These are phyloP conservation scores for Myriosclerotinia duriaeana DNA, from an alignment of 2,329 filamentous ascomycete species.

Conservation along the genomic window DNA sequence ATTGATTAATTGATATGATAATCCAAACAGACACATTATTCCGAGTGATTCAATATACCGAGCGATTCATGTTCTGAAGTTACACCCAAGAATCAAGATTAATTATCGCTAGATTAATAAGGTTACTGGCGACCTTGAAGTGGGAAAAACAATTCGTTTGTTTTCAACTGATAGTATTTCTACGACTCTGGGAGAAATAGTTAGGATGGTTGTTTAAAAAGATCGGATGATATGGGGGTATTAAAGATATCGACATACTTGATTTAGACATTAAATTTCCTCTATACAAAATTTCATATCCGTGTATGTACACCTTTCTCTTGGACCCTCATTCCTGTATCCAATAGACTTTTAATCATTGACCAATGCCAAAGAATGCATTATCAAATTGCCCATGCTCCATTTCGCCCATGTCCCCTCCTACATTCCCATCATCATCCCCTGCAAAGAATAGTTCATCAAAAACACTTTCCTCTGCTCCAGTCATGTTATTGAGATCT, in stretches of 20 bases:
- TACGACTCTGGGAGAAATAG: neutral
- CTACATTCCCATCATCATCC: conserved; percentile 29
- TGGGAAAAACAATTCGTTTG: neutral
- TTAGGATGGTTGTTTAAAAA: neutral
- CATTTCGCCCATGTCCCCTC: conserved; percentile 32
- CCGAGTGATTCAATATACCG: neutral
- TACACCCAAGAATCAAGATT: neutral
- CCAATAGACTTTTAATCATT: conserved; percentile 6
- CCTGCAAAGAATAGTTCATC: conserved; percentile 38
- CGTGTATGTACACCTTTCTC: neutral
- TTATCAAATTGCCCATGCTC: conserved; percentile 38
- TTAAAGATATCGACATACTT: neutral
- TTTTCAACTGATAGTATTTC: neutral
- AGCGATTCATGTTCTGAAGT: neutral
- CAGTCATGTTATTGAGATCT: conserved; percentile 52
- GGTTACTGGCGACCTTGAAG: neutral
- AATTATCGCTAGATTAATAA: neutral
- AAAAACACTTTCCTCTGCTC: conserved; percentile 37
- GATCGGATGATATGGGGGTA: neutral
- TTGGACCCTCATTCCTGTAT: neutral
- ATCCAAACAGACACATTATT: neutral
- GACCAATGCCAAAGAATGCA: conserved; percentile 36
- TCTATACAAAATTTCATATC: neutral
- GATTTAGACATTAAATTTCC: neutral
- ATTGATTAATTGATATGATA: neutral